Percentiles rank a stretch among this genome's conserved stretches.
These are phyloP conservation scores for Suillus lakei DNA, from an alignment of 768 basidiomycete genomes.

Conservation along the genomic window DNA sequence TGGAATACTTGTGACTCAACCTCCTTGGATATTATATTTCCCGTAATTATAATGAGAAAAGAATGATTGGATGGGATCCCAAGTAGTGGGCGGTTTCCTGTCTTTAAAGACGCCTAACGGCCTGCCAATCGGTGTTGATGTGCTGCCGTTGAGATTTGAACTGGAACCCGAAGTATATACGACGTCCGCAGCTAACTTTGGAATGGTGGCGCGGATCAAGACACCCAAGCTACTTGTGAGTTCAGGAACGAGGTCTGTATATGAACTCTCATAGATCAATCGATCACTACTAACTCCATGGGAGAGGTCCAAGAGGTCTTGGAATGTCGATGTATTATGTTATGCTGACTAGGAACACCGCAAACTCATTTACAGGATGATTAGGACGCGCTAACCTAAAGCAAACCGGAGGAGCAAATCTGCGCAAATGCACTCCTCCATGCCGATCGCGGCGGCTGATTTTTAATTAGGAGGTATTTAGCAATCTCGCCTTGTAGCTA, in stretches of 20 bases:
- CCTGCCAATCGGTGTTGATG: background rate
- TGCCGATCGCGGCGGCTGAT: background rate
- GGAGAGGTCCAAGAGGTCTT: no score
- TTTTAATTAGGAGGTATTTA: no score
- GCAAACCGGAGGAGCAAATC: background rate
- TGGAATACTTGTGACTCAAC: no score
- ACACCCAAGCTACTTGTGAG: slow-evolving; percentile 90
- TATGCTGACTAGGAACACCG: background rate
- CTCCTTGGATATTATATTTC: slow-evolving; percentile 88
- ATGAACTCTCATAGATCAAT: no score
- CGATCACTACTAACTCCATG: no score
- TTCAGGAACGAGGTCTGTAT: no score
- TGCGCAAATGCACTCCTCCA: background rate
- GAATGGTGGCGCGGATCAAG: slow-evolving; percentile 97
- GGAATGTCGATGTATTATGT: no score
- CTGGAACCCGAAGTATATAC: slow-evolving; percentile 74
- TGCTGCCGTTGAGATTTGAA: slow-evolving; percentile 48
- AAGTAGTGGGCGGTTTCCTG: slow-evolving; percentile 64
- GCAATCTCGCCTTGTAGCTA: no score
- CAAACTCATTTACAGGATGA: no score
- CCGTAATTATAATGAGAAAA: slow-evolving; percentile 87
- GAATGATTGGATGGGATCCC: slow-evolving; percentile 92
- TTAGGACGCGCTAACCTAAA: background rate
- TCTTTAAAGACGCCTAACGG: no score
- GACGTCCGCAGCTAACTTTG: slow-evolving; percentile 86